Conservation (phyloP, 768 basidiomycete genomes). For the Boletus huronensis region DNA sequence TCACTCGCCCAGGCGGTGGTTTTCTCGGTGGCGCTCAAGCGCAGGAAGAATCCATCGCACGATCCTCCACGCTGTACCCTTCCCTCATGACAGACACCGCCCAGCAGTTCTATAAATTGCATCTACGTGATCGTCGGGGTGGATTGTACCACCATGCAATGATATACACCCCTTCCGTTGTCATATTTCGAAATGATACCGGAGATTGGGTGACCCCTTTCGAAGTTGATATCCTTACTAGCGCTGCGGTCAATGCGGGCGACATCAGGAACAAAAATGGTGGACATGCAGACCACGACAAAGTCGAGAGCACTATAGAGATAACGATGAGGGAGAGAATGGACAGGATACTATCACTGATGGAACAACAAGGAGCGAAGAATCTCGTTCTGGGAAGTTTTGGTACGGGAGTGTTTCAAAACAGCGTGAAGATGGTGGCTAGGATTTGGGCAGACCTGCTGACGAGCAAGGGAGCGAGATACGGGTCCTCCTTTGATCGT, state of each 20-base stretch:
- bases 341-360: constrained; percentile 60
- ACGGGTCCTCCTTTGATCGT: constrained; percentile 52
- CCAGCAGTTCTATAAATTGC: constrained; percentile 59
- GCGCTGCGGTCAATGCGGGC: constrained; percentile 73
- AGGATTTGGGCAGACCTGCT: constrained; percentile 64
- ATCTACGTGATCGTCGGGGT: constrained; percentile 43
- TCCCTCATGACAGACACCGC: constrained; percentile 55
- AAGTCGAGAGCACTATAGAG: constrained; percentile 42
- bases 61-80: constrained; percentile 67
- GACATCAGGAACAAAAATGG: constrained; percentile 35
- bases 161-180: constrained; percentile 65
- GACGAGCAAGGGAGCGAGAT: constrained; percentile 46
- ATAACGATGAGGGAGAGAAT: constrained; percentile 66
- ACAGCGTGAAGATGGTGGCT: constrained; percentile 56
- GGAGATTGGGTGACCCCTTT: constrained; percentile 56
- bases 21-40: constrained; percentile 71
- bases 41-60: constrained; percentile 79
- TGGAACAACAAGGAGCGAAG: constrained; percentile 56
- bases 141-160: constrained; percentile 78
- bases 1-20: constrained; percentile 72
- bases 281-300: constrained; percentile 6
- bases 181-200: constrained; percentile 59
- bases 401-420: constrained; percentile 76
- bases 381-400: constrained; percentile 70
- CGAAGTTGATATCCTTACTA: constrained; percentile 62